phyloP scores from a whole-genome alignment of 768 basidiomycete species.

The Calocera viscosa region DNA sequence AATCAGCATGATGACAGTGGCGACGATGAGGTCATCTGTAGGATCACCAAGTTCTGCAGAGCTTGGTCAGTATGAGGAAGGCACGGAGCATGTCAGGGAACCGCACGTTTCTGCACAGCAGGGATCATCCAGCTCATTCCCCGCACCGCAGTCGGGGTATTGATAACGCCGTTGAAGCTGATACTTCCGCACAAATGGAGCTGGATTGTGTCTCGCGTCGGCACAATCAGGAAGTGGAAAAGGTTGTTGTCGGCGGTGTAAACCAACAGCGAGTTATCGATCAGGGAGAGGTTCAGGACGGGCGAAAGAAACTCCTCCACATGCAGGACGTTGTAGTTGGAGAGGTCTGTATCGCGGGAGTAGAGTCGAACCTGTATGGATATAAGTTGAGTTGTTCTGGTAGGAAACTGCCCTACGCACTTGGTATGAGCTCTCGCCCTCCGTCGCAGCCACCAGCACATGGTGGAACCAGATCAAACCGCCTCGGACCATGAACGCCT shows the following conservation, averaged over 20 bases:
- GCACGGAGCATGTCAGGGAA: background rate
- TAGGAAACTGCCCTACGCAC: conserved; percentile 29
- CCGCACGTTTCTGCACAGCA: conserved; percentile 74
- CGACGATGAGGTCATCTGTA: conserved; percentile 78
- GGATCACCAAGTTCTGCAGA: conserved; percentile 84
- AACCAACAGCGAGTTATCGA: conserved; percentile 88
- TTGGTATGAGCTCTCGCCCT: conserved; percentile 66
- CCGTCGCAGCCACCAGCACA: conserved; percentile 81
- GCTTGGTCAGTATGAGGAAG: background rate
- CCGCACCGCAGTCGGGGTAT: conserved; percentile 67
- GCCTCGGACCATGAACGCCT: conserved; percentile 74
- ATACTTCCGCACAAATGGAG: conserved; percentile 90
- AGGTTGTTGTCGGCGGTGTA: conserved; percentile 92
- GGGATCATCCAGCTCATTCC: conserved; percentile 98
- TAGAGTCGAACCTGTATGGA: conserved; percentile 69
- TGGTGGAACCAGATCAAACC: conserved; percentile 96
- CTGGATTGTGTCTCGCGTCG: conserved; percentile 68
- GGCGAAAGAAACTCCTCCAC: conserved; percentile 63
- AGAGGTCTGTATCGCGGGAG: conserved; percentile 80
- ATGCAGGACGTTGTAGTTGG: conserved; percentile 70
- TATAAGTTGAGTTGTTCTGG: conserved; percentile 9
- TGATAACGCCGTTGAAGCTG: conserved; percentile 81
- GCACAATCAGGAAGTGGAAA: conserved; percentile 81
- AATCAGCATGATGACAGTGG: conserved; percentile 91
- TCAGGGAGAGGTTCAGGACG: conserved; percentile 75